Base-by-base conservation (phyloP, 176 grass and related monocot species). In the Ananas comosus region DNA sequence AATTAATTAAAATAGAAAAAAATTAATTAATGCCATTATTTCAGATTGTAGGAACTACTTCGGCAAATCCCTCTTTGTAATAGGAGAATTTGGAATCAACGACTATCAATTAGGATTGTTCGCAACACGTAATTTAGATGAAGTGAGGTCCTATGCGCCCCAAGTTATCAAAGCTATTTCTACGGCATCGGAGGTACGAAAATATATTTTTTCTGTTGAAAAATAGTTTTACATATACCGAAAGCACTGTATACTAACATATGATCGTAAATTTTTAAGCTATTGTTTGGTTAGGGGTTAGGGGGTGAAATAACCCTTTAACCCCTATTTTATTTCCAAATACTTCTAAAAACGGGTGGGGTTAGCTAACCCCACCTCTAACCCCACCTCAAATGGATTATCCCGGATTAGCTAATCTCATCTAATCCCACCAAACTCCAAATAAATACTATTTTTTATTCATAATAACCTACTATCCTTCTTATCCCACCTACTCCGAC, bases 61-160 rank as follows among this genome's bases (percentile, higher is more conserved):
- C 42, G 69, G 50, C 1, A 92, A 68, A n/a, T 74, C 89, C 0
- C 86, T 96, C 10, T 92, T 96, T 81, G 71, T 92, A 52, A 73
- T 92, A 63, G 93, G 93, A 63, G 93, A 92, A 82, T 90, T 96
- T 76, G 89, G 93, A 1, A 89, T 88, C 21, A 96, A 96, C 74
- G 93, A 96, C 75, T 96, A 96, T 78, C 81, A 78, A 71, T 87
- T 89, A 59, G 69, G 80, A 66, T 80, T 88, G 72, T 79, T 86
- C 63, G 81, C 93, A 10, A 78, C 83, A 1, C 82, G 78, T 78
- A 85, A 65, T 2, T 68, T 92, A 3, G 86, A 82, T 0, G 76
- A 87, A 66, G 81, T 84, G 66, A 87, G 83, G 57, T 50, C 24
- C 14, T 78, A 76, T 59, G 79, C 90, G 14, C 93, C 93, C 0